Base-by-base conservation (phyloP, 2,329 filamentous ascomycete species). In the Trichoderma afroharzianum region DNA sequence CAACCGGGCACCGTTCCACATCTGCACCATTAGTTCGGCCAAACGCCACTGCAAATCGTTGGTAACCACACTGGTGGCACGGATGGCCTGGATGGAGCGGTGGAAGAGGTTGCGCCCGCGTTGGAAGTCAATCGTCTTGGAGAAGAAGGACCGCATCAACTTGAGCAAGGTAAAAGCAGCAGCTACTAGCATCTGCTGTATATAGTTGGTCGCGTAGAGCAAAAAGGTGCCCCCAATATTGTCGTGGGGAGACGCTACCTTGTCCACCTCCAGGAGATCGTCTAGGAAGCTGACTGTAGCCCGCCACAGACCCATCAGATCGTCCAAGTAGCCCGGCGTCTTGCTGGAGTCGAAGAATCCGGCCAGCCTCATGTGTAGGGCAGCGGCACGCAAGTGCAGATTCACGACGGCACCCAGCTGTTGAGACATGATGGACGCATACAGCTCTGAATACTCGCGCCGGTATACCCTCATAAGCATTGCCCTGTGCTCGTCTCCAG, bases 111-210 rank as follows among this genome's bases (percentile, higher is more conserved):
- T 86, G 28, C 91, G 88, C 14, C 91, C 91, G 6, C 89, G 86
- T 47, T 90, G 86, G 71, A 88, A 89, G 75, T 94, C 91, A 70
- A 93, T 89, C n/a, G 90, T 89, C 75, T 87, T 87, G 53, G 91
- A 87, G 76, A 95, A 95, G 81, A 91, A 91, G 24, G 92, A 94
- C 63, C 91, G 89, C 82, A 95, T 91, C 71, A 95, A 85, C 77
- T 95, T 95, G 73, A 95, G 85, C 62, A 96, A 83, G 1, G 92
- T 90, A 76, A 94, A 94, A 4, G 91, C 90, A 6, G 91, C 92
- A 2, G 92, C 93, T n/a, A 95, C 89, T 71, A 94, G 88, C 91
- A 95, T 95, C 80, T 95, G 93, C 78, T 94, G 90, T 67, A 95
- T 88, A 80, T 95, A 95, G 78, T 92, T 93, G 74, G 88, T 91